Percentiles rank a stretch among this genome's conserved stretches.
Evolutionary conservation across 148 eudicot species (phyloP).

Genomic region (Camellia lanceoleosa): DNA sequence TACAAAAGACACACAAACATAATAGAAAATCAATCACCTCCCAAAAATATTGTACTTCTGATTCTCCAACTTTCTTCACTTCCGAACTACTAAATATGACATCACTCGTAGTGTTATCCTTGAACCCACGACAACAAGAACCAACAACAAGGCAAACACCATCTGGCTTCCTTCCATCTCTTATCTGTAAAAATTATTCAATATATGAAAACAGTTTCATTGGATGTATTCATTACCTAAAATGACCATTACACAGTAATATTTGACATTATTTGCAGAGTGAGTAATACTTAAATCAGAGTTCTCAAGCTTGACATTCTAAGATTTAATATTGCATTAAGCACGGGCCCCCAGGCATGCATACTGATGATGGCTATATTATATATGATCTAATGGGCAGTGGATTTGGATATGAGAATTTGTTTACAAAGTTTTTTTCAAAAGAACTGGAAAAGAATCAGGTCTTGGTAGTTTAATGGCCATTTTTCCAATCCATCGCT

Average conservation of each 20-base stretch:
- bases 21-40: constrained; percentile 53
- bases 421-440: background rate
- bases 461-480: background rate
- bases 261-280: background rate
- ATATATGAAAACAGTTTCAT: constrained; percentile 11
- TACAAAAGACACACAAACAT: background rate
- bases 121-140: constrained; percentile 82
- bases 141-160: constrained; percentile 98
- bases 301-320: background rate
- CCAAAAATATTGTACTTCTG: constrained; percentile 87
- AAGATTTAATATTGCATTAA: background rate
- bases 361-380: background rate
- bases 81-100: constrained; percentile 76
- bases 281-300: background rate
- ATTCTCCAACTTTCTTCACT: constrained; percentile 58
- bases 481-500: background rate
- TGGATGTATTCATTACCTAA: background rate
- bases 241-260: background rate
- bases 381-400: background rate
- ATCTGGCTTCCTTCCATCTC: constrained; percentile 87
- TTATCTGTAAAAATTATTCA: constrained; percentile 43
- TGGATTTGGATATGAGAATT: background rate
- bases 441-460: background rate
- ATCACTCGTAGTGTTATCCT: constrained; percentile 66
- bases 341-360: background rate